These are phyloP conservation scores for Lasiodiplodia gonubiensis DNA, from an alignment of 2,329 filamentous ascomycete species.

Conservation along the genomic window DNA sequence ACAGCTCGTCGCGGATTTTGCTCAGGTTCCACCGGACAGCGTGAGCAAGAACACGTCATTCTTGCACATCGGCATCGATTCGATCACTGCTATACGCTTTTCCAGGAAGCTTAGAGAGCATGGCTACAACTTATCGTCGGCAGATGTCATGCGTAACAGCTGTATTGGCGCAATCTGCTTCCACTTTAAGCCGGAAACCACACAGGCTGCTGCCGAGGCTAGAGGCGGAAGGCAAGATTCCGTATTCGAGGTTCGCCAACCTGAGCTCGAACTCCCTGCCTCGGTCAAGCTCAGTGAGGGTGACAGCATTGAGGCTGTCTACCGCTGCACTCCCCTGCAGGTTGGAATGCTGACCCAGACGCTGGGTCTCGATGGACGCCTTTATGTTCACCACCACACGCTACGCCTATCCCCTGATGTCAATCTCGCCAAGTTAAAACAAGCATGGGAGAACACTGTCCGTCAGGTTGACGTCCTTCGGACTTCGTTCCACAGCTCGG, in stretches of 20 bases:
- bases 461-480: constrained; percentile 45
- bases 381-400: constrained; percentile 49
- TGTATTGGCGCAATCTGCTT: constrained; percentile 35
- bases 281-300: constrained; percentile 29
- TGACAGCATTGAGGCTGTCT: constrained; percentile 46
- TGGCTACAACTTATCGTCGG: constrained; percentile 39
- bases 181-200: constrained; percentile 20
- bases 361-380: constrained; percentile 71
- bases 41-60: constrained; percentile 40
- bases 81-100: constrained; percentile 44
- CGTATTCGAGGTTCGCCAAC: constrained; percentile 8
- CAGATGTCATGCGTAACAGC: constrained; percentile 44
- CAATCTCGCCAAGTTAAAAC: constrained; percentile 42
- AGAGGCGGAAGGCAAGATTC: constrained; percentile 11
- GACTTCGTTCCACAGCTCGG: constrained; percentile 57
- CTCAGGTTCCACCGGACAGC: constrained; percentile 32
- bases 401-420: constrained; percentile 39
- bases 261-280: constrained; percentile 8
- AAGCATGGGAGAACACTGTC: constrained; percentile 46
- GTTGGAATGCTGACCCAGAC: constrained; percentile 65
- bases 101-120: constrained; percentile 39
- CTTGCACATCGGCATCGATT: constrained; percentile 44
- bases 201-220: neutral
- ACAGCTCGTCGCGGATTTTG: constrained; percentile 34
- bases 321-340: constrained; percentile 51